These are phyloP conservation scores for Phytopythium montanum DNA, from an alignment of 352 stramenopile species.

Conservation along the genomic window DNA sequence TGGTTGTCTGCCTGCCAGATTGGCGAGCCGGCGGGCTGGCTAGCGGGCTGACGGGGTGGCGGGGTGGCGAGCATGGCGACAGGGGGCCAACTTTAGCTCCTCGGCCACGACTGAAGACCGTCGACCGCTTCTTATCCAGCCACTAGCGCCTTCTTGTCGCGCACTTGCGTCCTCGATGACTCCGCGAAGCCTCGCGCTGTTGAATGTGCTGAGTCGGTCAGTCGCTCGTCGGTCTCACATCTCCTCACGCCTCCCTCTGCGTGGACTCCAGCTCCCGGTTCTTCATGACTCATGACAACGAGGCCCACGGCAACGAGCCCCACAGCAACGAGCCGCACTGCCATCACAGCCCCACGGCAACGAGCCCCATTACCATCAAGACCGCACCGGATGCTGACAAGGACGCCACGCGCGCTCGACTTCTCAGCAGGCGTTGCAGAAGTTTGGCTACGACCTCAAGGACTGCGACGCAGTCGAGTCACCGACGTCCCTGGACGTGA, in stretches of 20 bases:
- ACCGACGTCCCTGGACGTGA: constrained; percentile 10
- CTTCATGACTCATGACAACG: background rate
- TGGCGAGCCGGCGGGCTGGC: too few species aligned
- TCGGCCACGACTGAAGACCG: background rate
- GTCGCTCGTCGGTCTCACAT: background rate
- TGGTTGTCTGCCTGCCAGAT: too few species aligned
- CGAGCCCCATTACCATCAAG: background rate
- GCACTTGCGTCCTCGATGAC: background rate
- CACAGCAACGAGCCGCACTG: too few species aligned
- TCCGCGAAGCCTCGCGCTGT: background rate
- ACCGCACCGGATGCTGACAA: constrained; percentile 18
- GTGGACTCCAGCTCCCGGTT: background rate
- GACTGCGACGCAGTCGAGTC: constrained; percentile 19
- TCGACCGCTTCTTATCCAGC: background rate
- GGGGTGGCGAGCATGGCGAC: too few species aligned
- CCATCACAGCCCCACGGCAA: too few species aligned
- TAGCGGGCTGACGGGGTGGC: too few species aligned
- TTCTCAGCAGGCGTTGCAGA: constrained; percentile 78
- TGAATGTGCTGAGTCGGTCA: background rate
- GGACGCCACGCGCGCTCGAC: constrained; percentile 51
- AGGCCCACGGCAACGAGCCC: background rate
- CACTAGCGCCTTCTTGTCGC: background rate
- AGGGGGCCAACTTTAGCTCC: background rate
- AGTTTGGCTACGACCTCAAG: constrained; percentile 79
- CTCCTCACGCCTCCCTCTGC: background rate